Evolutionary conservation across 2,329 filamentous ascomycete genomes (phyloP).

Genomic region (Aureobasidium sp.): DNA sequence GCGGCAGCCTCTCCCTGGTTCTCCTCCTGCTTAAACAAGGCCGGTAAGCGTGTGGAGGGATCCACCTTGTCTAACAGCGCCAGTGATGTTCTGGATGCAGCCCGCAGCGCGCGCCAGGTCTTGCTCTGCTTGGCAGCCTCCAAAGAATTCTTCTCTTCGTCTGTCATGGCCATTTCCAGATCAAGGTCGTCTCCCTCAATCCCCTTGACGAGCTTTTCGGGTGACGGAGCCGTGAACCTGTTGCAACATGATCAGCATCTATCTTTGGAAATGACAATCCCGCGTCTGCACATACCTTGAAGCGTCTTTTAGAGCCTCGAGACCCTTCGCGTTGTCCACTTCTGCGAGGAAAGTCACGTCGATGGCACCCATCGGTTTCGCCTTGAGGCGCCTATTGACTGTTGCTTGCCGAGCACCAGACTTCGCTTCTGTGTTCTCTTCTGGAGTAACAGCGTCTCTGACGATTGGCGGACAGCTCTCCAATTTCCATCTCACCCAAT

Average conservation of each 20-base stretch:
- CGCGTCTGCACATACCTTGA: constrained; percentile 38
- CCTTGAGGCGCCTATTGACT: constrained; percentile 62
- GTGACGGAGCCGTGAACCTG: constrained; percentile 60
- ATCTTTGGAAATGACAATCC: constrained; percentile 11
- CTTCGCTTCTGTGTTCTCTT: constrained; percentile 64
- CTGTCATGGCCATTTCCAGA: constrained; percentile 68
- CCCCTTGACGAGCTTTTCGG: constrained; percentile 63
- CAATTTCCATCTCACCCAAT: constrained; percentile 98
- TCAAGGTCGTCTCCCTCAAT: constrained; percentile 80
- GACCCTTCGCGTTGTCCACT: constrained; percentile 51
- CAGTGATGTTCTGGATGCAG: constrained; percentile 68
- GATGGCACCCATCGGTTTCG: constrained; percentile 58
- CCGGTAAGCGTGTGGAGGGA: constrained; percentile 62
- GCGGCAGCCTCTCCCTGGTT: constrained; percentile 16
- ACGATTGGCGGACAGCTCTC: constrained; percentile 87
- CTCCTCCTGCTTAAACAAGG: constrained; percentile 37
- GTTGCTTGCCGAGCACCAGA: constrained; percentile 58
- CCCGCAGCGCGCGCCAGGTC: constrained; percentile 79
- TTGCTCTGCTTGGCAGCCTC: constrained; percentile 76
- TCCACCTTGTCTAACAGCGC: constrained; percentile 81
- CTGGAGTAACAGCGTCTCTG: constrained; percentile 60
- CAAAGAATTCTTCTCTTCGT: constrained; percentile 52
- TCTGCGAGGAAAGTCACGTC: constrained; percentile 73
- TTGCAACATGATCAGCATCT: constrained; percentile 27
- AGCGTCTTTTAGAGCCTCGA: constrained; percentile 63